Conservation (phyloP, 768 basidiomycete genomes). For the Cantharellus anzutake region DNA sequence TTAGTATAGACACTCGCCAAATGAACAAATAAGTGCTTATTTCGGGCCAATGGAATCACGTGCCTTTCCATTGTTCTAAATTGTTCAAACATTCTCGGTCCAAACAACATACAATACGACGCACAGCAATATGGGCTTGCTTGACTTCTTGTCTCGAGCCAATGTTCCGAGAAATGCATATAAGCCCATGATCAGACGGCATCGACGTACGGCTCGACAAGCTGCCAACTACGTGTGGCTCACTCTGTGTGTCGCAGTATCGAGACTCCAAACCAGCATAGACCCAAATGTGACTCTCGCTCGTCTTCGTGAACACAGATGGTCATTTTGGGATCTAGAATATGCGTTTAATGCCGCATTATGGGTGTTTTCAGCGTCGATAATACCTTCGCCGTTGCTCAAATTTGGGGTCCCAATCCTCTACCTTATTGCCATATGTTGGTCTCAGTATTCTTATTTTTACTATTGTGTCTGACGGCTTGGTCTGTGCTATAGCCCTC, state of each 20-base stretch:
- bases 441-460: background rate
- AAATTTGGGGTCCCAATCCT: conserved; percentile 63
- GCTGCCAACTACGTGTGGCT: background rate
- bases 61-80: too few species aligned
- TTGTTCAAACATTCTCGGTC: too few species aligned
- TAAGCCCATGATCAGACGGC: too few species aligned
- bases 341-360: conserved; percentile 43
- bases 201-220: too few species aligned
- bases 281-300: conserved; percentile 45
- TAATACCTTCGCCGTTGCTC: conserved; percentile 52
- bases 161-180: too few species aligned
- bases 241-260: background rate
- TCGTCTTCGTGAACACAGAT: conserved; percentile 37
- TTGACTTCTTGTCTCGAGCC: too few species aligned
- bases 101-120: too few species aligned
- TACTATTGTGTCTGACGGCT: background rate
- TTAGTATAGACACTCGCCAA: too few species aligned
- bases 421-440: conserved; percentile 38
- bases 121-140: too few species aligned
- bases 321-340: conserved; percentile 34
- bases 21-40: too few species aligned
- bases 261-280: conserved; percentile 48
- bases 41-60: too few species aligned
- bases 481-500: conserved; percentile 22
- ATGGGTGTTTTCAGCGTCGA: conserved; percentile 50